Percentiles rank a stretch among this genome's conserved stretches.
Evolutionary conservation across 192 early-diverging fungal genomes (phyloP).

Genomic region (Entomortierella chlamydospora): DNA sequence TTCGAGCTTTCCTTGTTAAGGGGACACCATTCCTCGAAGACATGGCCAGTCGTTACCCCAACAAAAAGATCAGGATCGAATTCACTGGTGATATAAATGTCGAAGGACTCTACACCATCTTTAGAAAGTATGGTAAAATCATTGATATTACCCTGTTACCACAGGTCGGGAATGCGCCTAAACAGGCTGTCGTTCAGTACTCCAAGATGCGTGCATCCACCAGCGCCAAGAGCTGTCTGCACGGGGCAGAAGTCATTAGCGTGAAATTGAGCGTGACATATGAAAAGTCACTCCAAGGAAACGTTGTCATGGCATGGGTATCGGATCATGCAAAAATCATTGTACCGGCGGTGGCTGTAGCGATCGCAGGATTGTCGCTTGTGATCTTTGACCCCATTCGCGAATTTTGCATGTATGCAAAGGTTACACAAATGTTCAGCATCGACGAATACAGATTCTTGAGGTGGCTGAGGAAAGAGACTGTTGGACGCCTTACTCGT

Average conservation of each 20-base stretch:
- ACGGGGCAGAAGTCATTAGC: constrained; percentile 77
- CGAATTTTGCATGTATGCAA: constrained; percentile 88
- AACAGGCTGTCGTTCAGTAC: constrained; percentile 85
- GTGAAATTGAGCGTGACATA: constrained; percentile 75
- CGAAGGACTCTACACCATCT: constrained; percentile 70
- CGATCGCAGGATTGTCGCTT: constrained; percentile 84
- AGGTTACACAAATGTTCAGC: constrained; percentile 86
- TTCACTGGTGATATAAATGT: constrained; percentile 28
- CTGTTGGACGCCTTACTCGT: constrained; percentile 57
- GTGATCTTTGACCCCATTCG: constrained; percentile 93
- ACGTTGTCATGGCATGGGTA: constrained; percentile 42
- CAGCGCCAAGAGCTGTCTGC: constrained; percentile 90
- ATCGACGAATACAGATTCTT: constrained; percentile 68
- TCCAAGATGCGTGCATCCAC: constrained; percentile 82
- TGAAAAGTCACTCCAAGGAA: constrained; percentile 62
- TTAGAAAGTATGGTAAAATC: constrained; percentile 87
- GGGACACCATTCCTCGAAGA: constrained; percentile 82
- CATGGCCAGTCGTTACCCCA: constrained; percentile 67
- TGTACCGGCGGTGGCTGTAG: constrained; percentile 29
- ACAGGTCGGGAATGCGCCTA: constrained; percentile 75
- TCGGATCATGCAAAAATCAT: constrained; percentile 32
- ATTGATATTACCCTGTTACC: constrained; percentile 74
- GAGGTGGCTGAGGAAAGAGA: constrained; percentile 68
- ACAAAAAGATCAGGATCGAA: constrained; percentile 38
- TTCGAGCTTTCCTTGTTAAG: constrained; percentile 75